A percentile compares a stretch with the other conserved stretches of the same genome.
Evolutionary conservation across 1,284 basidiomycete genomes (phyloP).

Genomic region (Pseudozyma pruni): DNA sequence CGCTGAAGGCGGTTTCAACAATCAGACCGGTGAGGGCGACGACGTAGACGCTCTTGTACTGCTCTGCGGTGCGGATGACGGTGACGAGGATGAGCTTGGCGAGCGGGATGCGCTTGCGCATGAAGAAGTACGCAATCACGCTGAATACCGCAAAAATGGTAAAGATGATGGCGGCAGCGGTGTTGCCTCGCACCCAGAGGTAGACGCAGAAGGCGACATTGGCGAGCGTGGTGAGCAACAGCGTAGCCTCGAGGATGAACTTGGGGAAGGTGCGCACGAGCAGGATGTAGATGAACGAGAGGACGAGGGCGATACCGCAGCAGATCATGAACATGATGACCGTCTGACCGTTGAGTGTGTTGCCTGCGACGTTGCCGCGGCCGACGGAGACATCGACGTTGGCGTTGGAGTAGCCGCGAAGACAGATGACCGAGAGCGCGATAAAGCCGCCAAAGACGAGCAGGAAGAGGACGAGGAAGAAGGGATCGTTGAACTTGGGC

Average conservation of each 20-base stretch:
- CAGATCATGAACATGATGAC: constrained; percentile 78
- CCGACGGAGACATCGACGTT: constrained; percentile 44
- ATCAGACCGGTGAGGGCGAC: constrained; percentile 51
- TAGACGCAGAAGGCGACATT: constrained; percentile 56
- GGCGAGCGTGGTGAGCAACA: constrained; percentile 51
- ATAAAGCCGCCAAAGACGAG: constrained; percentile 67
- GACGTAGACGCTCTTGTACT: constrained; percentile 59
- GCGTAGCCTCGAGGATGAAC: constrained; percentile 66
- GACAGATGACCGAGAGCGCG: constrained; percentile 67
- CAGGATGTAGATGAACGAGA: constrained; percentile 71
- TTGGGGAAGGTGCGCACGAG: constrained; percentile 80
- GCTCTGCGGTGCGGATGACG: constrained; percentile 55
- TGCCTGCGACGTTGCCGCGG: constrained; percentile 75
- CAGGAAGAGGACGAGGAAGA: constrained; percentile 68
- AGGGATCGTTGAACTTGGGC: constrained; percentile 60
- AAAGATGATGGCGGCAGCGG: constrained; percentile 57
- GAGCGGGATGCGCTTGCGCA: constrained; percentile 59
- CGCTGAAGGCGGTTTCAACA: constrained; percentile 55
- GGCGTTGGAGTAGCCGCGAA: constrained; percentile 51
- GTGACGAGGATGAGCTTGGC: constrained; percentile 58
- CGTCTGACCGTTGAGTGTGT: constrained; percentile 77
- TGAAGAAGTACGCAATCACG: constrained; percentile 61
- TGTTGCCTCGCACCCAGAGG: constrained; percentile 52
- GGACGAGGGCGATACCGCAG: constrained; percentile 74
- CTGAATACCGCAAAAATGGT: constrained; percentile 63